Conservation (phyloP, 2,329 filamentous ascomycete genomes). For the Clonostachys rosea region DNA sequence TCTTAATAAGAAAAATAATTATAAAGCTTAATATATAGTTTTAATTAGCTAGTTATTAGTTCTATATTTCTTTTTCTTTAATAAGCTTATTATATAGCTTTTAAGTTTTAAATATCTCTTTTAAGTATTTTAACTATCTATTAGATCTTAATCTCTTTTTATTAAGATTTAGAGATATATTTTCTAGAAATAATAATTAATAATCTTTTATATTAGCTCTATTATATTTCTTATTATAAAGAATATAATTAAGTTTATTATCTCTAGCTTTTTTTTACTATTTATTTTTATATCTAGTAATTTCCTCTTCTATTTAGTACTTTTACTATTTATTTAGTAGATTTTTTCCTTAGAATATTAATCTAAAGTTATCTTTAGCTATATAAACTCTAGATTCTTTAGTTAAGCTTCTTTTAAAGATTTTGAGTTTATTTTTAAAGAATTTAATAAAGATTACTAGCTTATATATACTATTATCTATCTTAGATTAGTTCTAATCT, state of each 20-base stretch:
- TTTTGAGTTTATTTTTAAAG: too few species aligned
- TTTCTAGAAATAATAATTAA: too few species aligned
- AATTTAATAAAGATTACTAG: background rate
- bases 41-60: background rate
- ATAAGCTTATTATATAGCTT: background rate
- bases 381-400: too few species aligned
- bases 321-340: background rate
- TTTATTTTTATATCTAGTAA: background rate
- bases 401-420: too few species aligned
- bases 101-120: background rate
- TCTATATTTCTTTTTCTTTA: background rate
- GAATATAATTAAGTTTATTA: too few species aligned
- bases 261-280: background rate
- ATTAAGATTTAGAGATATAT: too few species aligned
- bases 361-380: background rate
- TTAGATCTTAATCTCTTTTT: too few species aligned
- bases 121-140: background rate
- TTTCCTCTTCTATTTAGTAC: background rate
- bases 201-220: too few species aligned
- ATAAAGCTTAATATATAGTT: background rate
- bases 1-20: background rate
- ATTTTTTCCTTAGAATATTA: background rate
- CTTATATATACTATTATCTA: background rate
- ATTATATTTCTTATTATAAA: too few species aligned
- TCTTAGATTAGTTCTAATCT: too few species aligned